phyloP scores from a whole-genome alignment of 768 basidiomycete genomes.

The Glaciozyma antarctica region DNA sequence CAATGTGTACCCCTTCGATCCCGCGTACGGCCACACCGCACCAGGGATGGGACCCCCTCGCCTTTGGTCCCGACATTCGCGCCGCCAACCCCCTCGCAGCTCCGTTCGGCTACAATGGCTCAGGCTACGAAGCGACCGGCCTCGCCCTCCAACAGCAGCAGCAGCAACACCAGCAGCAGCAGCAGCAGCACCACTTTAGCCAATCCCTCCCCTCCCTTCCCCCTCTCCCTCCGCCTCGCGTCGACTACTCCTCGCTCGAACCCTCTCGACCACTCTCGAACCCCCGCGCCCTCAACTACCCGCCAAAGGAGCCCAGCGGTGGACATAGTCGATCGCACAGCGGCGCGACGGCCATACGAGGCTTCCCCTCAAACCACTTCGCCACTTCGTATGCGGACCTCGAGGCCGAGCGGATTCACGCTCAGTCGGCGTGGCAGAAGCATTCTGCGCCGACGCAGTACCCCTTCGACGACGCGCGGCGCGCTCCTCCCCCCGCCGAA shows the following conservation, averaged over 20 bases:
- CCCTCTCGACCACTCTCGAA: constrained; percentile 15
- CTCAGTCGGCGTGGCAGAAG: neutral
- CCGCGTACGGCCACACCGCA: constrained; percentile 2
- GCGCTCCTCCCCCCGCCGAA: constrained; percentile 12
- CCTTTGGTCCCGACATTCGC: constrained; percentile 12
- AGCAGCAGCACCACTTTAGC: neutral
- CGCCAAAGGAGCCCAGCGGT: neutral
- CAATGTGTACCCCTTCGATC: constrained; percentile 19
- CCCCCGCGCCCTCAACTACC: constrained; percentile 9
- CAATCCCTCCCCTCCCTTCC: constrained; percentile 10
- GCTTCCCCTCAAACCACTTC: neutral
- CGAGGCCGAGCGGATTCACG: neutral
- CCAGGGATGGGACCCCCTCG: neutral
- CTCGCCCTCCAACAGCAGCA: constrained; percentile 1
- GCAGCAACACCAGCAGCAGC: neutral
- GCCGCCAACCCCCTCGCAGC: neutral
- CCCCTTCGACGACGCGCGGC: constrained; percentile 13
- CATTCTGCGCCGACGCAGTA: neutral
- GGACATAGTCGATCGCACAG: neutral
- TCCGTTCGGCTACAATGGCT: neutral
- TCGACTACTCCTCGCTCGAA: neutral
- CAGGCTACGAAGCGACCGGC: neutral
- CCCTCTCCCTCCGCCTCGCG: constrained; percentile 2
- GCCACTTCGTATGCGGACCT: constrained; percentile 4
- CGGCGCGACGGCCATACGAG: neutral